Conservation (phyloP, 495 filamentous ascomycete genomes). For the Talaromyces ruber region DNA sequence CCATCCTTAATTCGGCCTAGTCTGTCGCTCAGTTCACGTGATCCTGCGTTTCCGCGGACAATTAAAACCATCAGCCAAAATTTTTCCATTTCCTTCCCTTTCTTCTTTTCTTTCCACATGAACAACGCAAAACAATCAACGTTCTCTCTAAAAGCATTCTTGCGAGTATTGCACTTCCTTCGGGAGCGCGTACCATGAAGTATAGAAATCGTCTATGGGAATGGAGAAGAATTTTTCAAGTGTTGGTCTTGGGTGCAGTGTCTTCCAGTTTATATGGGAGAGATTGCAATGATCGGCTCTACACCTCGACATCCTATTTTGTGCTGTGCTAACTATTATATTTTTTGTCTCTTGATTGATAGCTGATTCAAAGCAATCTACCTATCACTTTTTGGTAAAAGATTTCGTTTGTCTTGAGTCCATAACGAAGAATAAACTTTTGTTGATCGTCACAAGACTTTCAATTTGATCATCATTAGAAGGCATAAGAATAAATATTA, state of each 20-base stretch:
- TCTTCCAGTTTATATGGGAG: constrained; percentile 43
- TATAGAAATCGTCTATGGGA: constrained; percentile 56
- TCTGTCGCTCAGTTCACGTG: background rate
- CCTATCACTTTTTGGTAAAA: background rate
- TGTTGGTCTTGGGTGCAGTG: constrained; percentile 64
- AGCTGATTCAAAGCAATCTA: background rate
- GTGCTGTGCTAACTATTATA: background rate
- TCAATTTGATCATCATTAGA: background rate
- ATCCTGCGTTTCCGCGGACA: background rate
- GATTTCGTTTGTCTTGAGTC: background rate
- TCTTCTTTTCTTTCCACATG: constrained; percentile 43
- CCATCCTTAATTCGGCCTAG: background rate
- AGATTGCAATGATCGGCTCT: constrained; percentile 63
- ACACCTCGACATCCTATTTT: constrained; percentile 27
- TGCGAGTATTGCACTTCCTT: constrained; percentile 34
- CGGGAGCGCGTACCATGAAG: constrained; percentile 43
- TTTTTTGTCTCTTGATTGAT: background rate
- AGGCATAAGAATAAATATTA: background rate
- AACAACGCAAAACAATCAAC: constrained; percentile 60
- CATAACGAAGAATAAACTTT: background rate
- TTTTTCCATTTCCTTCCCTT: constrained; percentile 14
- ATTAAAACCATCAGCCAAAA: background rate
- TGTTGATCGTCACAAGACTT: background rate
- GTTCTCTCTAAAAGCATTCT: constrained; percentile 54
- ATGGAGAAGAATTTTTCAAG: constrained; percentile 46